Conservation (phyloP, 441 rosid genomes). For the Biscutella laevigata region DNA sequence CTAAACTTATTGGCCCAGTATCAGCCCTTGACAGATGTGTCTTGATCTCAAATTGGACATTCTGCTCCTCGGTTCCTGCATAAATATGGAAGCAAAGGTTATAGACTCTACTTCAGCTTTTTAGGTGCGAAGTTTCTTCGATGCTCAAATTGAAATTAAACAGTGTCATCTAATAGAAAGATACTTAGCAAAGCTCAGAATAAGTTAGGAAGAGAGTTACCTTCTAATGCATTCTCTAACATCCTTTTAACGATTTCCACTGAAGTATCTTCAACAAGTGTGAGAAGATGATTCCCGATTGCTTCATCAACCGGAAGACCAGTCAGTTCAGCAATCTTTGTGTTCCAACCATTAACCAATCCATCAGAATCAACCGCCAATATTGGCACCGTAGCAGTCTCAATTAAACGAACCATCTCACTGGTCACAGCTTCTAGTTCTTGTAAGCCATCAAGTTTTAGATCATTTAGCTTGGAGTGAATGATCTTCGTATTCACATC, state of each 20-base stretch:
- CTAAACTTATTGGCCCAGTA: conserved; percentile 62
- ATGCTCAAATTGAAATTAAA: neutral
- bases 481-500: conserved; percentile 44
- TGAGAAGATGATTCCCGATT: conserved; percentile 72
- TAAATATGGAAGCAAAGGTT: conserved; percentile 11
- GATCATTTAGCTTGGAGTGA: conserved; percentile 59
- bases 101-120: neutral
- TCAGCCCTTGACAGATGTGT: conserved; percentile 50
- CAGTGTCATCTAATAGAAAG: neutral
- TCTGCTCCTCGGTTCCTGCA: conserved; percentile 79
- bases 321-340: conserved; percentile 74
- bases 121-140: too few relatives aligned
- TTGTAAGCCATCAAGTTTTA: conserved; percentile 70
- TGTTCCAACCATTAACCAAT: conserved; percentile 85
- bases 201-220: conserved; percentile 32
- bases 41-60: conserved; percentile 75
- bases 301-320: conserved; percentile 80
- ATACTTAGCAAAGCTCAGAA: conserved; percentile 1
- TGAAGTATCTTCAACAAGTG: conserved; percentile 77
- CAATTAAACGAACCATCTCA: conserved; percentile 91
- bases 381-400: conserved; percentile 86
- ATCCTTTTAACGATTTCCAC: conserved; percentile 51
- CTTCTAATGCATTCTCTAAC: conserved; percentile 70
- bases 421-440: conserved; percentile 91
- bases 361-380: conserved; percentile 88